Evolutionary conservation across 345 rosid genomes (phyloP), one percentile per base, ranked within the genome.

Genomic region (Acer campestre): DNA sequence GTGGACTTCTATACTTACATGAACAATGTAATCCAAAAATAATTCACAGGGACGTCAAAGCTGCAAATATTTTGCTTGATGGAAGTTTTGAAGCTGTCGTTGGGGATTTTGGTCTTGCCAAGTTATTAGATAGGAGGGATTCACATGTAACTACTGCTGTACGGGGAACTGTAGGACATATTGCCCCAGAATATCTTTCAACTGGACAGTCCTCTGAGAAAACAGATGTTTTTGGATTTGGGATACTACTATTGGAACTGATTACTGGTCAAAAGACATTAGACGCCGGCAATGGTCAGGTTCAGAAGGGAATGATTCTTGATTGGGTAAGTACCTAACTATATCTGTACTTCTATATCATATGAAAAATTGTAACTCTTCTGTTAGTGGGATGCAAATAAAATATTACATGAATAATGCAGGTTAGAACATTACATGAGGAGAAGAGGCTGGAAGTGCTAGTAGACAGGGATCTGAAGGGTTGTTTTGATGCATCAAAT

Each of bases 191-290:
- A 83, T 95, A 95, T 83, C 98, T 95, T 65, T 95, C 98, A 35
- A 95, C 99, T 0, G 98, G 99, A 64, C 99, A 95, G 61, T 95
- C 98, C 68, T 95, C 98, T 0, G 99, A 95, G 79, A 95, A 93
- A 80, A 91, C 96, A 1, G 99, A 95, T 82, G 98, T 93, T 67
- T 93, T 95, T 63, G 99, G 99, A 77, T 96, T 94, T 16, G 99
- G 98, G 53, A 86, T 96, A 76, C 81, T 96, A n/a, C 88, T 96
- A 64, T 83, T 96, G 92, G 99, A 96, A 82, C 97, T 96, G 42
- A 87, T 96, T 76, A 96, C 98, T 0, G 98, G 98, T 77, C 97
- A 94, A 70, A 96, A 91, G 87, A 86, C 97, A 77, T 84, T 94
- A 76, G 92, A 90, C 85, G 92, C 94, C 59, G 97, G 89, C 12